Percentiles rank a stretch among this genome's conserved stretches.
These are phyloP conservation scores for Blastomyces emzantsi DNA, from an alignment of 2,329 filamentous ascomycete species.

Conservation along the genomic window DNA sequence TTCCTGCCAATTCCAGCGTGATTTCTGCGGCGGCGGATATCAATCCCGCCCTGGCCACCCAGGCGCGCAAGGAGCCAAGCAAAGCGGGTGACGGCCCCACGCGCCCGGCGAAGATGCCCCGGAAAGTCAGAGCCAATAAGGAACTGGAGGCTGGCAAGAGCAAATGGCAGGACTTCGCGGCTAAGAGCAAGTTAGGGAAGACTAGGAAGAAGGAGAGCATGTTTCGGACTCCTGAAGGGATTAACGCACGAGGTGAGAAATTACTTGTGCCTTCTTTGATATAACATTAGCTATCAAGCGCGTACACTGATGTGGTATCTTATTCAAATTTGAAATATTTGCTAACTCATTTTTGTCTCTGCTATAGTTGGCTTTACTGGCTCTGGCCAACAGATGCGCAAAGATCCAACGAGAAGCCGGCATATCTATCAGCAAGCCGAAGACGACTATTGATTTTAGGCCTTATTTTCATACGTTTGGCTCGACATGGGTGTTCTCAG, in stretches of 20 bases:
- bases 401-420: conserved; percentile 71
- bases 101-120: conserved; percentile 58
- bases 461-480: neutral
- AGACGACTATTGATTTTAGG: conserved; percentile 44
- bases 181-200: conserved; percentile 60
- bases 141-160: conserved; percentile 83
- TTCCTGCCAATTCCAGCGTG: conserved; percentile 43
- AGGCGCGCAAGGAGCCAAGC: conserved; percentile 55
- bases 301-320: neutral
- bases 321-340: neutral
- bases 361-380: conserved; percentile 83
- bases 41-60: conserved; percentile 54
- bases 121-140: conserved; percentile 79
- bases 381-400: conserved; percentile 91
- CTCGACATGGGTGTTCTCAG: neutral
- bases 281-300: neutral
- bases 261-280: conserved; percentile 10
- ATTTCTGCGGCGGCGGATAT: conserved; percentile 60
- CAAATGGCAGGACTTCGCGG: conserved; percentile 90
- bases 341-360: conserved; percentile 23
- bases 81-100: conserved; percentile 52
- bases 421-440: conserved; percentile 76
- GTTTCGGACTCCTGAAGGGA: conserved; percentile 85
- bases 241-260: conserved; percentile 69
- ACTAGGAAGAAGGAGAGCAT: conserved; percentile 83